phyloP scores from a whole-genome alignment of 2,329 filamentous ascomycete genomes.

The Pseudofabraea citricarpa region DNA sequence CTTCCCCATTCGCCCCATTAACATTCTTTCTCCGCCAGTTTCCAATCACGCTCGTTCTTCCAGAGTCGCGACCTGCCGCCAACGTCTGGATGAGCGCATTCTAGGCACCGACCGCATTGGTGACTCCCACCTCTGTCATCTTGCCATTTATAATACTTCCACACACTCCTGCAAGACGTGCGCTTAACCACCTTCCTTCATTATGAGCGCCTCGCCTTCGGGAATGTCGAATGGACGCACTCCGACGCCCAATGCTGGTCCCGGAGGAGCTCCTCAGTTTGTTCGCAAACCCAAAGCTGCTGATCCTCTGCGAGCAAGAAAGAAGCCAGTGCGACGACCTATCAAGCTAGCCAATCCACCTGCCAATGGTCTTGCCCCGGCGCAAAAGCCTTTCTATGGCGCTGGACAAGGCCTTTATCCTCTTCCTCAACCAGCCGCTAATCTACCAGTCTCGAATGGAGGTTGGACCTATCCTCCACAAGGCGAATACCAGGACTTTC shows the following conservation, averaged over 20 bases:
- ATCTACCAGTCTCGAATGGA: slow-evolving; percentile 42
- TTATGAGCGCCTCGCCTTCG: slow-evolving; percentile 37
- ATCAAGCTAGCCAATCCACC: slow-evolving; percentile 18
- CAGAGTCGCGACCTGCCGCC: no score
- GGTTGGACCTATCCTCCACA: slow-evolving; percentile 53
- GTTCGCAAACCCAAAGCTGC: slow-evolving; percentile 44
- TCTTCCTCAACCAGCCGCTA: slow-evolving; percentile 24
- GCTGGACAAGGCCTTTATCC: slow-evolving; percentile 4
- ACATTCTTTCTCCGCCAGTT: no score
- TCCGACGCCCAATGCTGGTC: slow-evolving; percentile 35
- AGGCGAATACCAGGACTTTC: slow-evolving; percentile 47
- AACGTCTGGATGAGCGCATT: slow-evolving; percentile 11
- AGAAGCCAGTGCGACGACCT: slow-evolving; percentile 40
- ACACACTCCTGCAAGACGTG: no score
- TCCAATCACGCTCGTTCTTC: no score
- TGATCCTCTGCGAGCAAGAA: slow-evolving; percentile 62
- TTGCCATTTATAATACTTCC: neutral
- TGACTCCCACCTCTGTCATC: slow-evolving; percentile 3
- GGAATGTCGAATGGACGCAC: slow-evolving; percentile 41
- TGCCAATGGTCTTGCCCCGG: slow-evolving; percentile 10
- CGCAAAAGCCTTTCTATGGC: slow-evolving; percentile 15
- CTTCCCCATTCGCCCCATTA: no score
- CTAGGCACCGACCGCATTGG: slow-evolving; percentile 11
- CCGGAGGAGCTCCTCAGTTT: slow-evolving; percentile 37
- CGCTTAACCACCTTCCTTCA: no score